Conservation (phyloP, 169 alveolate species). For the Besnoitia besnoiti region DNA sequence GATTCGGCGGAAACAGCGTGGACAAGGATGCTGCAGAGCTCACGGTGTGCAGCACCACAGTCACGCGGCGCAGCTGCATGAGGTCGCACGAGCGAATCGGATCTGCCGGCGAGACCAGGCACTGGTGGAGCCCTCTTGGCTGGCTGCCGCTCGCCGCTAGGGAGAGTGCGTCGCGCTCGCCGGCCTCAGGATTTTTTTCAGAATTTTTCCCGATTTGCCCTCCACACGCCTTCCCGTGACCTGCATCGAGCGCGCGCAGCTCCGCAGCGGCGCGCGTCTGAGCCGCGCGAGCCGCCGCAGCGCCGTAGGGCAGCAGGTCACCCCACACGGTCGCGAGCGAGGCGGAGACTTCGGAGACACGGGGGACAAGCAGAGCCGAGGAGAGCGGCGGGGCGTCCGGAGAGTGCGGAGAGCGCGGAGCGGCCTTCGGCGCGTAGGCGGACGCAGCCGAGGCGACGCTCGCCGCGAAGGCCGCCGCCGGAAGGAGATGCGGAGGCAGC, state of each 20-base stretch:
- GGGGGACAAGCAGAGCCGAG: neutral
- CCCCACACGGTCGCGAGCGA: neutral
- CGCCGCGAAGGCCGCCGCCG: too few species aligned
- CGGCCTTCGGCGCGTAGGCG: neutral
- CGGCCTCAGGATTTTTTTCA: too few species aligned
- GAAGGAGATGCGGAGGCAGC: neutral
- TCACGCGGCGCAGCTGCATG: conserved; percentile 57
- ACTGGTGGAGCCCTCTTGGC: neutral
- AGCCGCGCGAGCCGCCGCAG: neutral
- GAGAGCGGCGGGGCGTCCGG: neutral
- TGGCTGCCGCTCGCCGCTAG: neutral
- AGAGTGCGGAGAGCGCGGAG: neutral
- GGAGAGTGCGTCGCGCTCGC: neutral
- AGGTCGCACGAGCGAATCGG: conserved; percentile 18
- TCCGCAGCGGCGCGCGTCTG: neutral
- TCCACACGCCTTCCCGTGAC: neutral
- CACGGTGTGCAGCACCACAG: conserved; percentile 39
- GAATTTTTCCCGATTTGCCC: neutral
- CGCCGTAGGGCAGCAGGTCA: neutral
- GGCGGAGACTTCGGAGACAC: neutral
- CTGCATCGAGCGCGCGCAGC: neutral
- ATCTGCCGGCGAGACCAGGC: neutral
- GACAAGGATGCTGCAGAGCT: conserved; percentile 42
- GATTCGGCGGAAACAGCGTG: conserved; percentile 45
- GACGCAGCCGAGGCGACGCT: too few species aligned